Evolutionary conservation across 129 eudicot genomes (phyloP).

Genomic region (Sambucus nigra): DNA sequence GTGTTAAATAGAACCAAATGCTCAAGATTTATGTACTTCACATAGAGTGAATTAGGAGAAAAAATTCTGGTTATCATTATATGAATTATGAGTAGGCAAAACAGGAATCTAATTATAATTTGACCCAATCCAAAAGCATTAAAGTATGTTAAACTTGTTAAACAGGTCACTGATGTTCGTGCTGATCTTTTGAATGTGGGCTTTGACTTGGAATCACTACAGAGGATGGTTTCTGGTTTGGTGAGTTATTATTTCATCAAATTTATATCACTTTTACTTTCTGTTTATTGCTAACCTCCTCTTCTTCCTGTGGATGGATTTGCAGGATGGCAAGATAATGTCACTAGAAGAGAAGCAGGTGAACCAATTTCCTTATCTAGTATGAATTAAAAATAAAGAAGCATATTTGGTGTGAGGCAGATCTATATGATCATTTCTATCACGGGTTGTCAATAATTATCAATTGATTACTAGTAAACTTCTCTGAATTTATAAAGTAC

Average conservation of each 20-base stretch:
- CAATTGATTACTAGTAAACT: no score
- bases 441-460: no score
- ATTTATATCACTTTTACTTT: neutral
- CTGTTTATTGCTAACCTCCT: neutral
- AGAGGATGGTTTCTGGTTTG: slow-evolving; percentile 63
- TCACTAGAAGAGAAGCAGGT: slow-evolving; percentile 84
- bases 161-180: slow-evolving; percentile 68
- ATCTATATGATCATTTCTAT: no score
- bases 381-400: neutral
- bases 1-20: no score
- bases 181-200: slow-evolving; percentile 65
- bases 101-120: neutral
- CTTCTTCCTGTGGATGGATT: neutral
- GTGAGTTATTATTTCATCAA: slow-evolving; percentile 32
- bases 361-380: slow-evolving; percentile 3
- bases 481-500: no score
- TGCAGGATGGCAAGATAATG: slow-evolving; percentile 74
- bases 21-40: no score
- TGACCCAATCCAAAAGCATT: neutral
- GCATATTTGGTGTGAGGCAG: neutral
- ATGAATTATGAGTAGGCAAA: no score
- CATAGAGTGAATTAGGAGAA: no score
- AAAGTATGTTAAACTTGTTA: slow-evolving; percentile 16
- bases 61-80: no score
- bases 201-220: slow-evolving; percentile 47